Conservation (phyloP, 805 yeast genomes). For the Komagataella pastoris region DNA sequence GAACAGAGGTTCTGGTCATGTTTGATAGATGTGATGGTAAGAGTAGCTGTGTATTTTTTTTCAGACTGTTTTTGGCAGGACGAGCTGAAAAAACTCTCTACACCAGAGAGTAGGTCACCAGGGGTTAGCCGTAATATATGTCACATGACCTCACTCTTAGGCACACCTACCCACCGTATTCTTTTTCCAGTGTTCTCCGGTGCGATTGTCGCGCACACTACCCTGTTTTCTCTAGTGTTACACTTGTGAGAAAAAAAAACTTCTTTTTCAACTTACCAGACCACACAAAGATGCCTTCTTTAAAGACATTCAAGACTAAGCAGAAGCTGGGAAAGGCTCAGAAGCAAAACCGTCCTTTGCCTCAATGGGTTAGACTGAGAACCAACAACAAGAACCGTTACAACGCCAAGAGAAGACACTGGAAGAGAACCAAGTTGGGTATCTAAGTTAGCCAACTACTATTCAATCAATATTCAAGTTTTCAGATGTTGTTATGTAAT, state of each 20-base stretch:
- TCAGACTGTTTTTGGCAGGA: background rate
- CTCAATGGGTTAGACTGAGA: constrained; percentile 99
- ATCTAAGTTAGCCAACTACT: constrained; percentile 42
- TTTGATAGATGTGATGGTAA: background rate
- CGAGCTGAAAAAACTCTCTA: constrained; percentile 1
- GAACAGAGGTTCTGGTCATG: constrained; percentile 97
- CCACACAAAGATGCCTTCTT: constrained; percentile 26
- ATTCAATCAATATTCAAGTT: background rate
- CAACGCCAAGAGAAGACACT: constrained; percentile 99
- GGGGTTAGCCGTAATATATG: background rate
- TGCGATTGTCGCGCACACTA: constrained; percentile 1
- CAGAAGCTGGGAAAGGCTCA: constrained; percentile 98
- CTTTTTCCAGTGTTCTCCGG: background rate
- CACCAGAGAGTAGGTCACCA: constrained; percentile 7
- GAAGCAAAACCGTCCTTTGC: constrained; percentile 99
- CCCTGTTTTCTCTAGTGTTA: constrained; percentile 3
- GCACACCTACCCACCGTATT: too few species aligned
- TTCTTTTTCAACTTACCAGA: background rate
- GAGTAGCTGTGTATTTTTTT: background rate
- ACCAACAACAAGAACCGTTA: constrained; percentile 95
- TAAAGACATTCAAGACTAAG: constrained; percentile 94
- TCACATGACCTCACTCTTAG: background rate
- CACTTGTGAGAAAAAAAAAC: constrained; percentile 20
- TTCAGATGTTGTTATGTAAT: background rate
- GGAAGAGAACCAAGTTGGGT: constrained; percentile 99